Percentiles rank a stretch among this genome's conserved stretches.
Conservation (phyloP, 1,284 basidiomycete genomes). For the Ustilago cynodontis region DNA sequence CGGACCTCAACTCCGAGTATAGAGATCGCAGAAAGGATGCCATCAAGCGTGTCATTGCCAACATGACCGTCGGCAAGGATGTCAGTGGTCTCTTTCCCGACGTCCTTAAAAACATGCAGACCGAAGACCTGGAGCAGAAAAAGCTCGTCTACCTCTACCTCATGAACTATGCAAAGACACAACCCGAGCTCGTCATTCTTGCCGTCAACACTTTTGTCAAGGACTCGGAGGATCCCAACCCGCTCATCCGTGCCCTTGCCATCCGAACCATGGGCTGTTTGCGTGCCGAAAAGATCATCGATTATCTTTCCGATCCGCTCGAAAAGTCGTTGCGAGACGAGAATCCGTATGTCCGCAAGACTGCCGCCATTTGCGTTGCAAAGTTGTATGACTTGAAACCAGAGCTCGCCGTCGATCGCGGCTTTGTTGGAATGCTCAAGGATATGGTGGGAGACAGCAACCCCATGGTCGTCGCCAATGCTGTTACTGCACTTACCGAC, state of each 20-base stretch:
- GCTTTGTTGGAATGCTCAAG: conserved; percentile 88
- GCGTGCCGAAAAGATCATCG: conserved; percentile 97
- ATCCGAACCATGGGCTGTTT: conserved; percentile 98
- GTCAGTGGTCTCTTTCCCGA: conserved; percentile 92
- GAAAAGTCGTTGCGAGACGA: conserved; percentile 91
- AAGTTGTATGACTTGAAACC: conserved; percentile 98
- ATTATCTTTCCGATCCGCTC: conserved; percentile 93
- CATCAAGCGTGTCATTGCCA: conserved; percentile 85
- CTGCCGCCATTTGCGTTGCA: conserved; percentile 91
- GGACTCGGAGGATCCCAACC: conserved; percentile 94
- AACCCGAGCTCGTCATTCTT: conserved; percentile 95
- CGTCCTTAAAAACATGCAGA: conserved; percentile 98
- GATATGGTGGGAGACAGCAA: conserved; percentile 92
- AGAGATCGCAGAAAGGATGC: conserved; percentile 96
- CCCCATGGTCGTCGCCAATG: conserved; percentile 98
- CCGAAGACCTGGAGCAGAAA: conserved; percentile 93
- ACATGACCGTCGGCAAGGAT: conserved; percentile 96
- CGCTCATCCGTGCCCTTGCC: conserved; percentile 92
- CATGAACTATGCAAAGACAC: conserved; percentile 98
- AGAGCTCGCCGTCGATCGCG: conserved; percentile 92
- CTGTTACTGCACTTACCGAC: conserved; percentile 90
- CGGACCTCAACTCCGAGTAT: conserved; percentile 88
- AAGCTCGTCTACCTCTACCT: conserved; percentile 98
- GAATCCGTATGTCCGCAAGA: conserved; percentile 88
- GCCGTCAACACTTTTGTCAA: conserved; percentile 98